Conservation (phyloP, 2,329 filamentous ascomycete species). For the Aspergillus sojae region DNA sequence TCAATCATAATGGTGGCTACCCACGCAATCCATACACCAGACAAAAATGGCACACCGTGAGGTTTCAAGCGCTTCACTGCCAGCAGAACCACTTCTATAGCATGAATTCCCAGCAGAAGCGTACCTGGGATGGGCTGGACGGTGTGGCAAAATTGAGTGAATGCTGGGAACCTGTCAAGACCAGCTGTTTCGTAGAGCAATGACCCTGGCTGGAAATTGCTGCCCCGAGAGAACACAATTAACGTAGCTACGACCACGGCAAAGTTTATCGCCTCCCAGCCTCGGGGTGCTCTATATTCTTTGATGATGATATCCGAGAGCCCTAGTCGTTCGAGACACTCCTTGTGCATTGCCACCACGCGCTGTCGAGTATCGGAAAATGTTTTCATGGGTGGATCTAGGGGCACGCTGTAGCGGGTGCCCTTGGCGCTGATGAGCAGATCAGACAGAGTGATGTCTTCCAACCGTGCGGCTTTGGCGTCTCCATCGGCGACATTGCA, state of each 20-base stretch:
- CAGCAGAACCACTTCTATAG: constrained; percentile 60
- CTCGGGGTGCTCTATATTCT: constrained; percentile 55
- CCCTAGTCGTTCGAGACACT: constrained; percentile 62
- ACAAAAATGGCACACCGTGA: constrained; percentile 55
- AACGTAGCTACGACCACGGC: constrained; percentile 59
- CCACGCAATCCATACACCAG: constrained; percentile 58
- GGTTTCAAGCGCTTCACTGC: constrained; percentile 49
- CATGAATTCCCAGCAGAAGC: constrained; percentile 66
- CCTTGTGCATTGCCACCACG: constrained; percentile 72
- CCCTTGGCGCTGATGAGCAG: constrained; percentile 63
- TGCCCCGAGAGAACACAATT: constrained; percentile 51
- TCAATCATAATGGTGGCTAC: constrained; percentile 55
- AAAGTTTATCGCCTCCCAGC: constrained; percentile 58
- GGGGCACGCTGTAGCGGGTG: constrained; percentile 56
- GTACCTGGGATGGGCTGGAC: constrained; percentile 62
- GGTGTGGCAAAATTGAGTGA: constrained; percentile 60
- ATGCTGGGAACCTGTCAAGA: constrained; percentile 57
- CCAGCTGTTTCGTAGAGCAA: constrained; percentile 52
- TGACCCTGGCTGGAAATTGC: constrained; percentile 58
- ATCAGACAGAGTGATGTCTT: constrained; percentile 64
- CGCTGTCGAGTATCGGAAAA: constrained; percentile 69
- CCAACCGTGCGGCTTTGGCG: constrained; percentile 62
- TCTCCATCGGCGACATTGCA: constrained; percentile 58
- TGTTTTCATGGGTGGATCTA: constrained; percentile 71
- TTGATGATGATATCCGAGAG: constrained; percentile 59